A percentile compares a stretch with the other conserved stretches of the same genome.
Evolutionary conservation across 2,329 filamentous ascomycete genomes (phyloP).

Genomic region (Colletotrichum sidae): DNA sequence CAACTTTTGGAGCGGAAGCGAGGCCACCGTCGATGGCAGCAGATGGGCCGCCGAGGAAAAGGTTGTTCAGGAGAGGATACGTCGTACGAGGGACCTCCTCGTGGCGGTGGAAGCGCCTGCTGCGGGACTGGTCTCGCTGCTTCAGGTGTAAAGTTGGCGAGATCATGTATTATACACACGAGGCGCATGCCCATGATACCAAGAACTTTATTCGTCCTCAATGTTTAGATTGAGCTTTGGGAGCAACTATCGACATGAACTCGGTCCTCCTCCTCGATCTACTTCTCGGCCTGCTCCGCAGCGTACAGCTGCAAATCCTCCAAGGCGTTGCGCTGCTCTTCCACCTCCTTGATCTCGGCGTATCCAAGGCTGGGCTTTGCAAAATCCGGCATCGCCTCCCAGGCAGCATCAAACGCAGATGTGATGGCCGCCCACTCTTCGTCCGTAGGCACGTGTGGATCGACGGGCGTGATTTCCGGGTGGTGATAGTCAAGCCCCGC

Average conservation of each 20-base stretch:
- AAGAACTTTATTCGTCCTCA: conserved; percentile 3
- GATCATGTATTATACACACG: conserved; percentile 7
- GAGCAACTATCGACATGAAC: not conserved
- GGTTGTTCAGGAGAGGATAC: conserved; percentile 64
- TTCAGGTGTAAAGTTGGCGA: conserved; percentile 50
- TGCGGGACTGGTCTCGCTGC: conserved; percentile 49
- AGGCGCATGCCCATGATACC: conserved; percentile 17
- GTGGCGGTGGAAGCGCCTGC: conserved; percentile 58
- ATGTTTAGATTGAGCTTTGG: not conserved
- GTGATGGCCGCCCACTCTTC: conserved; percentile 32
- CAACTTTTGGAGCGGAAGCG: conserved; percentile 53
- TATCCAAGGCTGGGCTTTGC: conserved; percentile 44
- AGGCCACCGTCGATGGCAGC: conserved; percentile 47
- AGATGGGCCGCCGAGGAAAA: conserved; percentile 67
- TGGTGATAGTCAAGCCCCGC: conserved; percentile 52
- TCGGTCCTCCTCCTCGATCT: not conserved
- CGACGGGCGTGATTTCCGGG: conserved; percentile 48
- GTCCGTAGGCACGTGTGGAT: conserved; percentile 28
- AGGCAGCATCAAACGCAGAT: conserved; percentile 43
- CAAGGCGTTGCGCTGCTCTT: conserved; percentile 1
- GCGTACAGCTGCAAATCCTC: not conserved
- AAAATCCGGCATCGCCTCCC: conserved; percentile 45
- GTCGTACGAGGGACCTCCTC: conserved; percentile 63
- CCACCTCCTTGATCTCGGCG: conserved; percentile 11
- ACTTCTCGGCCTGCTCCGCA: not conserved